Evolutionary conservation across 768 basidiomycete species (phyloP).

Genomic region (Boletus barrowsii): DNA sequence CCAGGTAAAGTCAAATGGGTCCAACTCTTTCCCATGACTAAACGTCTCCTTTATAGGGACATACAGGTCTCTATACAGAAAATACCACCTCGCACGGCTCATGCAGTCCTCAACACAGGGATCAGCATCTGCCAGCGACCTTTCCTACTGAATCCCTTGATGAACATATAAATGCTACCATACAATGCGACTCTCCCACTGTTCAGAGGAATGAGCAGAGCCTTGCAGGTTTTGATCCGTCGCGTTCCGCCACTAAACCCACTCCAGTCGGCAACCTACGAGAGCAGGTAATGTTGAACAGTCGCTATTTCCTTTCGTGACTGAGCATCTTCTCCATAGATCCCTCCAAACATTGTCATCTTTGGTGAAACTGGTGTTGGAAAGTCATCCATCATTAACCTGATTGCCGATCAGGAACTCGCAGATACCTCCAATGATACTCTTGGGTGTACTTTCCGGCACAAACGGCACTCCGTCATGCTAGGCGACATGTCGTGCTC

Average conservation of each 20-base stretch:
- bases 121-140: too few relatives aligned
- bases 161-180: too few relatives aligned
- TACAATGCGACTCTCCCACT: background rate
- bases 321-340: background rate
- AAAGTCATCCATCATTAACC: constrained; percentile 9
- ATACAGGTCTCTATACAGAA: too few relatives aligned
- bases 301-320: background rate
- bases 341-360: constrained; percentile 2
- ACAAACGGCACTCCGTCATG: background rate
- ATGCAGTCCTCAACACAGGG: too few relatives aligned
- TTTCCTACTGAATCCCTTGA: too few relatives aligned
- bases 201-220: too few relatives aligned
- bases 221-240: too few relatives aligned
- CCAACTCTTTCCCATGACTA: too few relatives aligned
- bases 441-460: constrained; percentile 4
- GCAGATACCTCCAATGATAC: constrained; percentile 1
- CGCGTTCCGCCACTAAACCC: too few relatives aligned
- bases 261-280: background rate
- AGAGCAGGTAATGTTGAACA: background rate
- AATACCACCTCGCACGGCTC: too few relatives aligned
- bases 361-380: constrained; percentile 4
- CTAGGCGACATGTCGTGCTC: background rate
- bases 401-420: background rate
- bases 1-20: too few relatives aligned
- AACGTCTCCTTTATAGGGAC: too few relatives aligned